Conservation (phyloP, 1,139 yeast species). For the Meyerozyma athensensis region DNA sequence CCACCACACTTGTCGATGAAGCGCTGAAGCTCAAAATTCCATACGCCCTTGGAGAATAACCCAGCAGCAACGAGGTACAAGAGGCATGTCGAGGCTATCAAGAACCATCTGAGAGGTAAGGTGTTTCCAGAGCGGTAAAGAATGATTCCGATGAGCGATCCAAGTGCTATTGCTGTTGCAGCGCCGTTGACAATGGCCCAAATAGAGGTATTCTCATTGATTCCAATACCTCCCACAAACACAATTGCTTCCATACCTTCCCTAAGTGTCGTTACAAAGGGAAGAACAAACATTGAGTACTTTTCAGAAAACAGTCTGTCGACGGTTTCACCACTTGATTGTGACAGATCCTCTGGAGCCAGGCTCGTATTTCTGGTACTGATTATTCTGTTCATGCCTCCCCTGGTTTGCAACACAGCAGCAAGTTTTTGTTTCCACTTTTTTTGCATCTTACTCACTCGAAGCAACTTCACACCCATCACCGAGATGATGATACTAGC, state of each 20-base stretch:
- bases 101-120: conserved; percentile 37
- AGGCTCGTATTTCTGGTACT: too few relatives aligned
- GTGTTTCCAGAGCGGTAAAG: conserved; percentile 42
- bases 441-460: conserved; percentile 28
- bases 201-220: conserved; percentile 35
- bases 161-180: conserved; percentile 27
- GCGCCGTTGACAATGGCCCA: conserved; percentile 31
- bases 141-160: conserved; percentile 30
- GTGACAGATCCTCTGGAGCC: background rate
- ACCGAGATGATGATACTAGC: conserved; percentile 42
- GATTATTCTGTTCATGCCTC: background rate
- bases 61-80: conserved; percentile 44
- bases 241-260: conserved; percentile 49
- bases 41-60: conserved; percentile 41
- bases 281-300: conserved; percentile 38
- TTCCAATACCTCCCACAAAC: conserved; percentile 45
- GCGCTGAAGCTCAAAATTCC: conserved; percentile 41
- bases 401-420: conserved; percentile 4
- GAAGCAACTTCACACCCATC: conserved; percentile 41
- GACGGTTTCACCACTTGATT: background rate
- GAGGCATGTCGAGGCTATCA: conserved; percentile 37
- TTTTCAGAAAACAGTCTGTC: conserved; percentile 19
- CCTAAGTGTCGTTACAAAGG: conserved; percentile 42
- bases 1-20: conserved; percentile 41
- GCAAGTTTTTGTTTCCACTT: conserved; percentile 14